Percentiles rank a stretch among this genome's conserved stretches.
phyloP scores from a whole-genome alignment of 768 basidiomycete genomes.

The Cystofilobasidium bisporidii region DNA sequence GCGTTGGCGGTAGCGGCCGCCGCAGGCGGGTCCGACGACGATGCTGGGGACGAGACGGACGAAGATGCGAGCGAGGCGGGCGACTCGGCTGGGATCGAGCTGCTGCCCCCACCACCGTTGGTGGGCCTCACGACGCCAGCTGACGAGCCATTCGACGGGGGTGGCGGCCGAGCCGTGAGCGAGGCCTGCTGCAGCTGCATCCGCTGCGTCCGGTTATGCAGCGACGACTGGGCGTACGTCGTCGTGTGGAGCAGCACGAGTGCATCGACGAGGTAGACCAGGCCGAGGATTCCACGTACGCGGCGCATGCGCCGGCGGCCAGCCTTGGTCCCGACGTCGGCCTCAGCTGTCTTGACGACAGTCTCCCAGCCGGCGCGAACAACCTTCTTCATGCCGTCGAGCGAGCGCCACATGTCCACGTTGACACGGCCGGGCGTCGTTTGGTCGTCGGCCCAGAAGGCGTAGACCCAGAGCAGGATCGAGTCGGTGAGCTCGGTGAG shows the following conservation, averaged over 20 bases:
- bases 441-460: constrained; percentile 27
- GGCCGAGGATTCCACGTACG: neutral
- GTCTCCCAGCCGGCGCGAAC: constrained; percentile 22
- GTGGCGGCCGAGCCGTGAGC: too few species aligned
- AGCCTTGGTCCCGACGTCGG: constrained; percentile 1
- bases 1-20: neutral
- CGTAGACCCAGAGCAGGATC: constrained; percentile 28
- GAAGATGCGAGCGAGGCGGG: constrained; percentile 22
- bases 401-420: constrained; percentile 22
- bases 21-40: neutral
- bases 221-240: constrained; percentile 12
- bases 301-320: constrained; percentile 12
- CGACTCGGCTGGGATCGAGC: constrained; percentile 17
- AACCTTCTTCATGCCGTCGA: constrained; percentile 28
- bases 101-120: neutral
- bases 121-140: too few species aligned
- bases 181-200: neutral
- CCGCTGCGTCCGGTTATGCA: constrained; percentile 21
- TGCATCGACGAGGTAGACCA: constrained; percentile 25
- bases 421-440: constrained; percentile 22
- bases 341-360: constrained; percentile 20
- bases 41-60: constrained; percentile 1
- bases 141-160: too few species aligned
- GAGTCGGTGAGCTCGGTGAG: constrained; percentile 28
- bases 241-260: constrained; percentile 25